Conservation (phyloP, 1,284 basidiomycete genomes). For the Leccinum subspadiceum region DNA sequence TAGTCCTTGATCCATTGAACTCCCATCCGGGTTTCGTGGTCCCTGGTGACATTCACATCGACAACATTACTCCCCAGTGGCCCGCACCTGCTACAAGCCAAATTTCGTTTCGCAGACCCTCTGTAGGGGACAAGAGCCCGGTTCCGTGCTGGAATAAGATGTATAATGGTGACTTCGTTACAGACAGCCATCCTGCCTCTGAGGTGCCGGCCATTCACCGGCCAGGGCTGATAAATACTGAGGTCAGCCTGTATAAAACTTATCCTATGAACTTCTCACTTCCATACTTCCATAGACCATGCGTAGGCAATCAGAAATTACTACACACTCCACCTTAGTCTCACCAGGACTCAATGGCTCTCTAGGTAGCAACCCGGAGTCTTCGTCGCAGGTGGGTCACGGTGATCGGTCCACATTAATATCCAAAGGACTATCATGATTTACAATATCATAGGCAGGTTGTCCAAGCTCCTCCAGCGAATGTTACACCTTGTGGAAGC, state of each 20-base stretch:
- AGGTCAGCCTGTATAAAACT: slow-evolving; percentile 3
- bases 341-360: neutral
- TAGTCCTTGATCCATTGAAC: neutral
- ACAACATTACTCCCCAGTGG: neutral
- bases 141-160: neutral
- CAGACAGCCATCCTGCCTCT: neutral
- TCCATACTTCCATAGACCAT: neutral
- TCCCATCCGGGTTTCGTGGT: neutral
- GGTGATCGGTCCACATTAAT: neutral
- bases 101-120: neutral
- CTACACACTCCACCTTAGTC: neutral
- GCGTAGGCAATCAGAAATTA: neutral
- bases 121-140: neutral
- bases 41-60: neutral
- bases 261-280: neutral
- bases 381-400: slow-evolving; percentile 7
- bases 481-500: slow-evolving; percentile 17
- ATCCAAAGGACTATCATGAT: neutral
- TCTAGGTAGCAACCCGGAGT: neutral
- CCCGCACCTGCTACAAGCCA: neutral
- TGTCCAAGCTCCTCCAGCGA: slow-evolving; percentile 12
- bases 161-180: neutral
- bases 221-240: neutral
- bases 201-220: neutral
- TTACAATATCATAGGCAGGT: neutral